Evolutionary conservation across 495 filamentous ascomycete genomes (phyloP).

Genomic region (Penicillium bovifimosum): DNA sequence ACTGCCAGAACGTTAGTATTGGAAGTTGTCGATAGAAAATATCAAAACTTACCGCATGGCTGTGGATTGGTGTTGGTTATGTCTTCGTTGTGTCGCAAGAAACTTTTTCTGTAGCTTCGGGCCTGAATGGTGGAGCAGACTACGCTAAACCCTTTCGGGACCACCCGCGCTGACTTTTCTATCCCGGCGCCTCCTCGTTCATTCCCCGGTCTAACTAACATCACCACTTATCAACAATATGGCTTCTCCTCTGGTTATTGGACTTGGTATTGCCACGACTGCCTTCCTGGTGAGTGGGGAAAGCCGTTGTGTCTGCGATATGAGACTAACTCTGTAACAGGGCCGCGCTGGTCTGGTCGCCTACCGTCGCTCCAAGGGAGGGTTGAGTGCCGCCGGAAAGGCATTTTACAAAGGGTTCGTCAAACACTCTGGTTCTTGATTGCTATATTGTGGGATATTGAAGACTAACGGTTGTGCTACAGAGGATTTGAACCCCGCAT

Average conservation of each 20-base stretch:
- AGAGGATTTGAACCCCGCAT: constrained; percentile 88
- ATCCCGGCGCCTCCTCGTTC: constrained; percentile 16
- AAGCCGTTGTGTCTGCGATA: neutral
- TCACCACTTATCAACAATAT: constrained; percentile 41
- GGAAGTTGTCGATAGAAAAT: neutral
- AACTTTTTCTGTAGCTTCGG: constrained; percentile 31
- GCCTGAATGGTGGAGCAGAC: constrained; percentile 24
- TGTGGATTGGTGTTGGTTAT: constrained; percentile 23
- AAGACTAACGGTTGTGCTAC: constrained; percentile 7
- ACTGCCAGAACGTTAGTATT: constrained; percentile 28
- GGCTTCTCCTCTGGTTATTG: constrained; percentile 70
- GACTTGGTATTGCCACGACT: constrained; percentile 70
- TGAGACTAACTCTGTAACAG: constrained; percentile 40
- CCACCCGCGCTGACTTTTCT: constrained; percentile 27
- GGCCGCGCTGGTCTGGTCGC: constrained; percentile 89
- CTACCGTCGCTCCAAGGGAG: constrained; percentile 72
- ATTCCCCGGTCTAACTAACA: constrained; percentile 2
- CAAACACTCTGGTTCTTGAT: neutral
- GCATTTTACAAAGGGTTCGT: constrained; percentile 84
- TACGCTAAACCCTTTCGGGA: constrained; percentile 27
- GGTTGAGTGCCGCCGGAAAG: constrained; percentile 71
- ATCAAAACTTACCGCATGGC: constrained; percentile 30
- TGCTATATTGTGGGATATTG: neutral
- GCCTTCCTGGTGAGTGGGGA: constrained; percentile 63
- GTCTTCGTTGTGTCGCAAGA: constrained; percentile 21